Base-by-base conservation (phyloP, 2,329 filamentous ascomycete species). In the Venturia effusa region DNA sequence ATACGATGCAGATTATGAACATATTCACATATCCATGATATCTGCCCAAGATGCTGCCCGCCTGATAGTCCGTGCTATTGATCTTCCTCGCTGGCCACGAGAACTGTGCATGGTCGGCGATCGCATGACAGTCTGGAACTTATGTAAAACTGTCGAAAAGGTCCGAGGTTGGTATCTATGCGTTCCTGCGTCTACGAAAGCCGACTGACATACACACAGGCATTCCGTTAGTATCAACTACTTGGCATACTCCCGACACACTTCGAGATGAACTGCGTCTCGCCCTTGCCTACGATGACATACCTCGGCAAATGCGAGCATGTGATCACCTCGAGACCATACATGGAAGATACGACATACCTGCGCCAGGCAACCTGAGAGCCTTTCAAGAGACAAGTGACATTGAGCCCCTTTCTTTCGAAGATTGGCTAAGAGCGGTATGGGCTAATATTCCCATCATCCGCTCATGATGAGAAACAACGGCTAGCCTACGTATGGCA, bases 41-140 rank as follows among this genome's bases (percentile, higher is more conserved):
- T 87, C 87, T 4, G 83, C 86, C 19, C 79, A 84, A 67, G 89
- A 92, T 69, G 83, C 90, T 5, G 88, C 83, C 30, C 80, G 81
- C n/a, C 90, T 88, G 68, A 78, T 92, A 10, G 85, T 86, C 13
- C 83, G 85, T n/a, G 84, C 89, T 17, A 73, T 90, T 37, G 86
- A 89, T 57, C 74, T 90, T 48, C 75, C 78, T 7, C 79, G 73
- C 22, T 92, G 89, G 89, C 87, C 87, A 3, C 73, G 75, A 6
- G 88, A 91, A 71, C 85, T 88, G 71, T 82, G 81, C 45, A 85
- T 92, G 81, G 80, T 80, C 60, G 87, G 88, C n/a, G 86, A 89
- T 62, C 78, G 84, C 6, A 76, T 88, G 72, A 82, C 80, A 0
- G 79, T 89, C 1, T 78, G 79, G 15, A 80, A 86, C 57, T 77